Base-by-base conservation (phyloP, 192 early-diverging fungal genomes). In the Coemansia sp. region DNA sequence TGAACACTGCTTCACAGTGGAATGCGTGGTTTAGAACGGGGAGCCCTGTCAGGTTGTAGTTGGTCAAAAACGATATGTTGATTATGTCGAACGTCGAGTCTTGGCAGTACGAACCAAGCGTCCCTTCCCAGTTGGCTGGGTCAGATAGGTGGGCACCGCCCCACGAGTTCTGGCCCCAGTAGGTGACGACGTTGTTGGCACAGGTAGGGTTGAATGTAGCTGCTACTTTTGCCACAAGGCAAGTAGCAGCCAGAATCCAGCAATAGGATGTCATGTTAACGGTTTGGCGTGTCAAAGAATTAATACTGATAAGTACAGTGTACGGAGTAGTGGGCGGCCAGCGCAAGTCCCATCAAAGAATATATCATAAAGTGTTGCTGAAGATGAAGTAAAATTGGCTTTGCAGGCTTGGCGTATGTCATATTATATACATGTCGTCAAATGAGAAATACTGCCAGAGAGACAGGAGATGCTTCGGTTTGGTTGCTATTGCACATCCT, bases 21-120 rank as follows among this genome's bases (percentile, higher is more conserved):
- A 82, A 82, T 5, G 87, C 70, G 19, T 91, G 80, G 56, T 93
- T 83, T n/a, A 89, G 59, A 1, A 63, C 82, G 7, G 90, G 86
- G 10, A 80, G 56, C 1, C 70, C 60, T 8, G 76, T 70, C 32
- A 70, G 51, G 42, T 89, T 88, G 36, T 80, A 83, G 53, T 86
- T 84, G 23, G 80, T 71, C 33, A 88, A 48, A 49, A 88, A 88
- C 0, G 85, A 75, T 3, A 88, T 53, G 15, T 83, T 79, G 49
- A 86, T 67, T 1, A 83, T 60, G 60, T 88, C 79, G 7, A 71
- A 66, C 0, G 71, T 81, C 6, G 53, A 18, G 38, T 67, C 75
- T 29, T 83, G 52, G 47, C 86, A 88, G 54, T 86, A 88, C 10
- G 57, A 56, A 0, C 49, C 79, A 4, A 88, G 71, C 51, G 61